Conservation (phyloP, 148 eudicot species). For the Heliosperma pusillum region DNA sequence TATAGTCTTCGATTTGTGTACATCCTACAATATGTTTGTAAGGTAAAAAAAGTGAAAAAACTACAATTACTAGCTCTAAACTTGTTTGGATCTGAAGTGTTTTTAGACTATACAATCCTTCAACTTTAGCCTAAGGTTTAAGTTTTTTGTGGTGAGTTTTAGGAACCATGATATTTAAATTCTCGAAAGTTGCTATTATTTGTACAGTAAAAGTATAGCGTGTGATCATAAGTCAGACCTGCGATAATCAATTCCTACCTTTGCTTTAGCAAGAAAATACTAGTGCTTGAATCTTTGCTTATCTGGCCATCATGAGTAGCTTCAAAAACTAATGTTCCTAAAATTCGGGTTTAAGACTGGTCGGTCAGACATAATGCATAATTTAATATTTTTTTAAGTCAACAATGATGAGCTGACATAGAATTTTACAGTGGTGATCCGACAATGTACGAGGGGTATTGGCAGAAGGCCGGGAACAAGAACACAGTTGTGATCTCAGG, state of each 20-base stretch:
- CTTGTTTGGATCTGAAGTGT: too few species aligned
- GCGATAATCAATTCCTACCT: background rate
- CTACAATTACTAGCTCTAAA: background rate
- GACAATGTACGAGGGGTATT: conserved; percentile 83
- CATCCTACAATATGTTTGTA: background rate
- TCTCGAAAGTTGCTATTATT: background rate
- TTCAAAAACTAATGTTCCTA: conserved; percentile 4
- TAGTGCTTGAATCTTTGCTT: background rate
- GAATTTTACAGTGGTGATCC: conserved; percentile 76
- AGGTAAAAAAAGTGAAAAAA: background rate
- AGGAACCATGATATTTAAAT: background rate
- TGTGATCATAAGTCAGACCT: background rate
- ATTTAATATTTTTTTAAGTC: background rate
- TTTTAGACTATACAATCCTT: too few species aligned
- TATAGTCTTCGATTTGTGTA: too few species aligned
- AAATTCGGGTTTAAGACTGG: conserved; percentile 4
- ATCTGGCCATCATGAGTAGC: background rate
- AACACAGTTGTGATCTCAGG: conserved; percentile 63
- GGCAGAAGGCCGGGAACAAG: conserved; percentile 66
- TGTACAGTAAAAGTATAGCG: background rate
- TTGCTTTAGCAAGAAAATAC: conserved; percentile 4
- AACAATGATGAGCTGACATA: conserved; percentile 7
- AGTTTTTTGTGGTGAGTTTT: background rate
- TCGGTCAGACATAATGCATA: background rate
- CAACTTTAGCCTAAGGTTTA: too few species aligned